Evolutionary conservation across 192 early-diverging fungal species (phyloP).

Genomic region (Linnemannia exigua): DNA sequence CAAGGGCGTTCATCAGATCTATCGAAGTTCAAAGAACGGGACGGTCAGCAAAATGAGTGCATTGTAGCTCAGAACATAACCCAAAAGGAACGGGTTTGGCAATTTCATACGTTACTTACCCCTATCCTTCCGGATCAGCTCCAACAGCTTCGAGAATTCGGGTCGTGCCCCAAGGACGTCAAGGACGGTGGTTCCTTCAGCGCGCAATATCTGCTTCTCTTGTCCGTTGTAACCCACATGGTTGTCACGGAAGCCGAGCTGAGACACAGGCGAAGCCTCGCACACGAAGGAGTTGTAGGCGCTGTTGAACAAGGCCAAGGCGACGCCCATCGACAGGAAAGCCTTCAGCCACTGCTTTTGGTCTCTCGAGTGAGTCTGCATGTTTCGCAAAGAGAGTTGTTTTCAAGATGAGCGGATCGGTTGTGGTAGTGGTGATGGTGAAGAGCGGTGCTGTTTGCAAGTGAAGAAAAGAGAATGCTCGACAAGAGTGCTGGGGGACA

Average conservation of each 20-base stretch:
- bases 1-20: slow-evolving; percentile 24
- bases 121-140: slow-evolving; percentile 34
- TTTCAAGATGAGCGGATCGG: background rate
- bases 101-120: background rate
- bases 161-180: slow-evolving; percentile 34
- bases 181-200: slow-evolving; percentile 16
- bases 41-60: background rate
- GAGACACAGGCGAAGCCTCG: slow-evolving; percentile 14
- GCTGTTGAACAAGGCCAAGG: background rate
- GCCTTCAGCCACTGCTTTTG: slow-evolving; percentile 1
- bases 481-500: background rate
- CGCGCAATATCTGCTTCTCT: background rate
- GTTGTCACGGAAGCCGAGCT: slow-evolving; percentile 7
- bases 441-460: background rate
- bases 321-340: slow-evolving; percentile 8
- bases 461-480: background rate
- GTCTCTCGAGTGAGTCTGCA: background rate
- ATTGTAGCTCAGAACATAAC: background rate
- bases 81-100: background rate
- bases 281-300: background rate
- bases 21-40: background rate
- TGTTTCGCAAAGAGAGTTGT: background rate
- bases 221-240: background rate
- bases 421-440: background rate
- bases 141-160: slow-evolving; percentile 43